Base-by-base conservation (phyloP, 257 asterid species). In the Coffea eugenioides region DNA sequence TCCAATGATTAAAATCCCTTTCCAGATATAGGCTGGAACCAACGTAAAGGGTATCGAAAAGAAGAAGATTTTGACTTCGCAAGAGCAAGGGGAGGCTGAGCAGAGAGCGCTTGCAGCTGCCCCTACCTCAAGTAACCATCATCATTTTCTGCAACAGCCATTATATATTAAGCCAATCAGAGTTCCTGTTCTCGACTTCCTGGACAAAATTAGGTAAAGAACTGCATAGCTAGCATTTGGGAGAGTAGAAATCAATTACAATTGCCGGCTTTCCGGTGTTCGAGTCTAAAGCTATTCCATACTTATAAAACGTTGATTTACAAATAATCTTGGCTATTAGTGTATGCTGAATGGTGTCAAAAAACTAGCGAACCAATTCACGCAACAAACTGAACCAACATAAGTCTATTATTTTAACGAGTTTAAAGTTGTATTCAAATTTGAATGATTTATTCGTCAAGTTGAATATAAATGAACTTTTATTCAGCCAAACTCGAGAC, bases 91-190 rank as follows among this genome's bases (percentile, higher is more conserved):
- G 48, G 98, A 92, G 87, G 90, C 89, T 0, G 97, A 94, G 87
- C 95, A 92, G 75, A 87, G 94, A 71, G 94, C 97, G 0, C 87
- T 94, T 36, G 97, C 98, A 0, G 87, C 88, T 41, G 97, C 97
- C 20, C 79, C 54, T 80, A 94, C 98, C 97, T 94, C 97, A 52
- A 97, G 98, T 82, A 94, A 81, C 98, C 98, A 94, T 62, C 75
- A 69, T 88, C 86, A 69, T 91, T 91, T 80, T 90, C 97, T 0
- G 97, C 97, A 86, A 89, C 98, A 71, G 90, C 97, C 93, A 91
- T 83, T 73, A 91, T 94, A 94, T 85, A 80, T 87, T 90, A 48
- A 94, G 93, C 97, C 97, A 92, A 76, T 88, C 91, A 52, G 88
- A 75, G 71, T 94, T 90, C 82, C 93, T 83, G 18, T 84, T 89